Conservation (phyloP, 108 stramenopile species). For the Discostella pseudostelligera region DNA sequence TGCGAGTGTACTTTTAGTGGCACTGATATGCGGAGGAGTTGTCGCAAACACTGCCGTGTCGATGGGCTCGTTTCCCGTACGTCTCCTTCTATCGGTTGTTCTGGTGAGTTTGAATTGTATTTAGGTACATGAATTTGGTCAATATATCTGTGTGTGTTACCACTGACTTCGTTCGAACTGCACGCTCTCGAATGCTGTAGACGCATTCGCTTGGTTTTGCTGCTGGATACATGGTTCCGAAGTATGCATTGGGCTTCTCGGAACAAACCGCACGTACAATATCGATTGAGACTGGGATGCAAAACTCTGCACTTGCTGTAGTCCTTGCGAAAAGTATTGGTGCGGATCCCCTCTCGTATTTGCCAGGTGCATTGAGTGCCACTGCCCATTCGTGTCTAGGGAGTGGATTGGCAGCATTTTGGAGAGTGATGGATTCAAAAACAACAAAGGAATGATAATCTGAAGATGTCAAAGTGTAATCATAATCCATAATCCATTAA, state of each 20-base stretch:
- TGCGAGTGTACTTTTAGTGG: conserved; percentile 81
- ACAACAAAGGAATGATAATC: too few relatives aligned
- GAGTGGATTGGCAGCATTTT: conserved; percentile 80
- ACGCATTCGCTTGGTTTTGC: conserved; percentile 85
- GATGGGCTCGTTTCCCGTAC: conserved; percentile 37
- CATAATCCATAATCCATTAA: too few relatives aligned
- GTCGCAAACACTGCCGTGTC: conserved; percentile 74
- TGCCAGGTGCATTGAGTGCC: conserved; percentile 92
- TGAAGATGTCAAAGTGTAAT: too few relatives aligned
- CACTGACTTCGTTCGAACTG: background rate
- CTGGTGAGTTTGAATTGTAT: conserved; percentile 8
- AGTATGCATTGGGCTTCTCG: conserved; percentile 47
- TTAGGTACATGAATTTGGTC: too few relatives aligned
- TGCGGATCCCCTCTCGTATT: conserved; percentile 67
- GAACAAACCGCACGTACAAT: conserved; percentile 77
- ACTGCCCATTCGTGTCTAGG: conserved; percentile 91
- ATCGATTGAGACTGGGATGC: conserved; percentile 96
- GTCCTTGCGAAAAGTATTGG: conserved; percentile 90
- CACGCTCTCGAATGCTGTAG: background rate
- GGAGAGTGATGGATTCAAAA: conserved; percentile 63
- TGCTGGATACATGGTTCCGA: conserved; percentile 72
- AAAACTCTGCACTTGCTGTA: conserved; percentile 93
- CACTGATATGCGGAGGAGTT: conserved; percentile 91
- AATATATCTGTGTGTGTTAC: background rate
- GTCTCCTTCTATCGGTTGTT: conserved; percentile 68